These are phyloP conservation scores for Candida taoyuanica DNA, from an alignment of 805 yeast genomes.

Conservation along the genomic window DNA sequence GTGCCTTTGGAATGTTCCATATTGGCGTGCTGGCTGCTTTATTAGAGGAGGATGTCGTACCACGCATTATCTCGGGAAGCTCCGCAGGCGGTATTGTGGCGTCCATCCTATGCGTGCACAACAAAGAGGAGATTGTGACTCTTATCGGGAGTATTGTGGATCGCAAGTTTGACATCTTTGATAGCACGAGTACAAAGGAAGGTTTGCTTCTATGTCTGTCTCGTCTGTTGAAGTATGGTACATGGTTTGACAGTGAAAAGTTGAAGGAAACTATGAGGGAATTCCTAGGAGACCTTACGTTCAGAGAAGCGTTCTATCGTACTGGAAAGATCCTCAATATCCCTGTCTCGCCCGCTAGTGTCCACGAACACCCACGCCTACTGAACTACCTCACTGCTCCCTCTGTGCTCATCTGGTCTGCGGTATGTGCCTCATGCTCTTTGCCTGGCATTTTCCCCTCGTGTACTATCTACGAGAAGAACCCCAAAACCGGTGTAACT, in stretches of 20 bases:
- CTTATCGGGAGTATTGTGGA: conserved; percentile 46
- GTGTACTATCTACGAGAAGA: conserved; percentile 78
- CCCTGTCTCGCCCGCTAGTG: conserved; percentile 87
- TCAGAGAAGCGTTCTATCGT: conserved; percentile 89
- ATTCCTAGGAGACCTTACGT: conserved; percentile 85
- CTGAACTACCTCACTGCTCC: conserved; percentile 79
- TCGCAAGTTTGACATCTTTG: conserved; percentile 49
- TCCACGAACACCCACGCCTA: conserved; percentile 86
- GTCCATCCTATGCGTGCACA: conserved; percentile 75
- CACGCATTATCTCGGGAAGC: conserved; percentile 87
- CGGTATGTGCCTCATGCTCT: conserved; percentile 91
- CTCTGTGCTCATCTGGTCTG: conserved; percentile 79
- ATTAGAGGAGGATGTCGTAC: conserved; percentile 68
- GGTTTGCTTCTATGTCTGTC: conserved; percentile 46
- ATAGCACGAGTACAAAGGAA: conserved; percentile 33
- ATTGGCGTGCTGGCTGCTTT: conserved; percentile 86
- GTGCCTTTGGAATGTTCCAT: conserved; percentile 88
- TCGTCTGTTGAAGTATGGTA: conserved; percentile 73
- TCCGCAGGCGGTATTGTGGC: conserved; percentile 97
- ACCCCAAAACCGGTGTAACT: conserved; percentile 62
- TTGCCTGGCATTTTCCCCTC: conserved; percentile 90
- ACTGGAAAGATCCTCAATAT: conserved; percentile 92
- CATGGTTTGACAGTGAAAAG: conserved; percentile 78
- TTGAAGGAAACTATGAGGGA: conserved; percentile 68
- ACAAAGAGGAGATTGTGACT: conserved; percentile 60